Base-by-base conservation (phyloP, 805 yeast species). In the Yamadazyma philogaea region DNA sequence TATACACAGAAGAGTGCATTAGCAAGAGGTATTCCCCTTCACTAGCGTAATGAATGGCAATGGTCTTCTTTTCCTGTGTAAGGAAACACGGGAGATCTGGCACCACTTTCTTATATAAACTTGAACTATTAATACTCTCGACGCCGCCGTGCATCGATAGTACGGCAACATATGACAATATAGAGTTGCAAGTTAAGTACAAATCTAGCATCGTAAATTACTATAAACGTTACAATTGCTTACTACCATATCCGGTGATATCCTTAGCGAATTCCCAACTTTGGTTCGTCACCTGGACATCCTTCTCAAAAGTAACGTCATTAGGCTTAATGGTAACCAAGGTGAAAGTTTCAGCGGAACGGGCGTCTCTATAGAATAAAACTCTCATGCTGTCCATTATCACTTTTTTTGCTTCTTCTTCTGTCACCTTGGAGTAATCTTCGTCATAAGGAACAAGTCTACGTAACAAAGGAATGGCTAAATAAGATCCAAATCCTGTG, bases 401-500 rank as follows among this genome's bases (percentile, higher is more conserved):
- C n/a, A 84, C 80, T 37, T 76, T 74, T 46, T 84, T 75, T 1
- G 97, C 99, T 37, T 84, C 80, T 45, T 75, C 83, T 59, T 87
- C 84, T 28, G 78, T 68, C 21, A 88, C 77, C 31, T 81, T 81
- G 30, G 66, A 75, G 45, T 77, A 86, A 56, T 89, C 96, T 20
- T 75, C 80, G 54, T 89, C 97, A 32, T 72, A 68, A 45, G 88
- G 95, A 27, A 85, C 87, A 45, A 83, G 76, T 60, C 85, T 81
- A 70, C 99, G 82, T 60, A 93, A 74, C 55, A 93, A 68, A 19
- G 99, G 99, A 34, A 89, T 68, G 3, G 99, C 99, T 64, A 93
- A 74, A 64, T 93, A 90, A 8, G 95, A 84, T 45, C 99, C 99
- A 61, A 89, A 91, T 1, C 99, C 99, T 3, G 98, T 90, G 35